Conservation (phyloP, 192 early-diverging fungal species). For the Allomyces javanicus region DNA sequence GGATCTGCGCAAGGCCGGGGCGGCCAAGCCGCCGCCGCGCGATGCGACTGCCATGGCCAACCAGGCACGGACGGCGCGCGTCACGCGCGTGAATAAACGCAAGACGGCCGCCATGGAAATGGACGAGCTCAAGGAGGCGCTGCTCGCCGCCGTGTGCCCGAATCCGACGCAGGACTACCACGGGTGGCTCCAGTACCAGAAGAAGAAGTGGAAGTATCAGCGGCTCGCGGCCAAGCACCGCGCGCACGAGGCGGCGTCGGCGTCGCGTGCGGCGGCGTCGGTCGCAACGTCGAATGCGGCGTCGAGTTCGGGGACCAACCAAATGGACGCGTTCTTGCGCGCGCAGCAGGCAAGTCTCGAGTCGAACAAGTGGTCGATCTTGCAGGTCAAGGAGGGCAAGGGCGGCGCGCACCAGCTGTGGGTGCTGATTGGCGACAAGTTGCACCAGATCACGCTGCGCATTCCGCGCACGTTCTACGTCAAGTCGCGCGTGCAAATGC, state of each 20-base stretch:
- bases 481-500: constrained; percentile 42
- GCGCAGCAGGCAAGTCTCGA: constrained; percentile 44
- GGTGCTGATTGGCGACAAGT: constrained; percentile 44
- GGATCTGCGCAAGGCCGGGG: constrained; percentile 4
- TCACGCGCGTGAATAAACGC: constrained; percentile 5
- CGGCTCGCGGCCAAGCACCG: constrained; percentile 18
- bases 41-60: constrained; percentile 23
- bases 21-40: constrained; percentile 6
- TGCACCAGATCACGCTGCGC: constrained; percentile 49
- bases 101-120: constrained; percentile 1
- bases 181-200: constrained; percentile 55
- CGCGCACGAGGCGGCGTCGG: constrained; percentile 18
- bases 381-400: constrained; percentile 65
- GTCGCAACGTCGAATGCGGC: background rate
- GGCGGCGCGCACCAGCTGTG: constrained; percentile 80
- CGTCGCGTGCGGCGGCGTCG: constrained; percentile 11
- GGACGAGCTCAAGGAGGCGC: constrained; percentile 19
- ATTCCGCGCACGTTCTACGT: constrained; percentile 73
- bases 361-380: constrained; percentile 53
- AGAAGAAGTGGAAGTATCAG: constrained; percentile 50
- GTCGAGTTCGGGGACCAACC: background rate
- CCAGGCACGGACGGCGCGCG: constrained; percentile 34
- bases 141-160: constrained; percentile 32
- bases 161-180: constrained; percentile 46
- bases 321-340: constrained; percentile 41